phyloP scores from a whole-genome alignment of 1,139 yeast species.

The Petasospora fabianii region DNA sequence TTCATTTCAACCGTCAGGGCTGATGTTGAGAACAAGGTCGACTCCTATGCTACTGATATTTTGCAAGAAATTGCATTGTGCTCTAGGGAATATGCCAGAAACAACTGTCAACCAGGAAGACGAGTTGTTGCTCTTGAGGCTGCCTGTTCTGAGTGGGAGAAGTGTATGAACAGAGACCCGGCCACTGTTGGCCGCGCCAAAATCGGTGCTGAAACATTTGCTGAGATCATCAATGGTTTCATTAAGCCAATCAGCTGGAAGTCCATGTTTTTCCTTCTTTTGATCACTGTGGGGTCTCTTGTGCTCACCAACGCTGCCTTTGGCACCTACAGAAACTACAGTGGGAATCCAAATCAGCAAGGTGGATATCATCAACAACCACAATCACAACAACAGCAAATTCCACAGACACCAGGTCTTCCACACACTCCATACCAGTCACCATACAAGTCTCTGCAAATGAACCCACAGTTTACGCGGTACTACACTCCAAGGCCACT shows the following conservation, averaged over 20 bases:
- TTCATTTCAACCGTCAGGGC: slow-evolving; percentile 58
- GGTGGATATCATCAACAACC: slow-evolving; percentile 6
- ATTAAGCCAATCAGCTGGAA: slow-evolving; percentile 75
- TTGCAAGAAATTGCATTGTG: slow-evolving; percentile 69
- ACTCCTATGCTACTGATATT: slow-evolving; percentile 55
- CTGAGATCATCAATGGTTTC: slow-evolving; percentile 77
- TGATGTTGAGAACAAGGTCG: slow-evolving; percentile 71
- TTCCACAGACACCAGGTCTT: slow-evolving; percentile 13
- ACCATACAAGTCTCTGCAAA: slow-evolving; percentile 19
- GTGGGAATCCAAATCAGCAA: slow-evolving; percentile 12
- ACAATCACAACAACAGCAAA: slow-evolving; percentile 11
- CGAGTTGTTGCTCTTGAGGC: slow-evolving; percentile 71
- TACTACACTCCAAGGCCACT: slow-evolving; percentile 25
- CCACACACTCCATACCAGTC: slow-evolving; percentile 25
- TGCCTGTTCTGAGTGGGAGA: slow-evolving; percentile 73
- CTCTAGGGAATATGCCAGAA: slow-evolving; percentile 62
- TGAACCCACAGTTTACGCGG: slow-evolving; percentile 22
- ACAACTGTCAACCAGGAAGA: slow-evolving; percentile 58
- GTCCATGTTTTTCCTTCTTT: slow-evolving; percentile 49
- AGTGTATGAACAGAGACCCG: slow-evolving; percentile 87
- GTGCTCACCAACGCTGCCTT: slow-evolving; percentile 42
- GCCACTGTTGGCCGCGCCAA: slow-evolving; percentile 70
- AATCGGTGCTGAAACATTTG: slow-evolving; percentile 78
- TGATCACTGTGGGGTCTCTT: slow-evolving; percentile 42
- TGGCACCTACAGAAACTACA: slow-evolving; percentile 33